Evolutionary conservation across 2,329 filamentous ascomycete genomes (phyloP), one percentile per base, ranked within the genome.

Genomic region (Diaporthe helianthi): DNA sequence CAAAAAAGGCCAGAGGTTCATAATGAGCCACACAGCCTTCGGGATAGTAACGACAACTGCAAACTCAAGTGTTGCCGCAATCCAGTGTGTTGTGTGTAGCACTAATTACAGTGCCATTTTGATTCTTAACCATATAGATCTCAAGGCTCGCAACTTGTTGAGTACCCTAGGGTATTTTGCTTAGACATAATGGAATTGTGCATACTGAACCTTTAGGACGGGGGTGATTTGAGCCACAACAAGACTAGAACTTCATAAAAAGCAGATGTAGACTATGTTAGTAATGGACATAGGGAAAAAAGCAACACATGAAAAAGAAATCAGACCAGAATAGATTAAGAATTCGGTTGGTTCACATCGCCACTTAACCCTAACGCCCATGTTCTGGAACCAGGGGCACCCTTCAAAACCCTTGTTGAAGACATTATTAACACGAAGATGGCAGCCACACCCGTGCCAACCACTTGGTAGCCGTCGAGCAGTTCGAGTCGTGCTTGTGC

Each of bases 391-490:
- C 44, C 29, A 33, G 29, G 58, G 58, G 58, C n/a, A 36, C 49
- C 44, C 29, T 36, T 12, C 44, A 63, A 22, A 13, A 36, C 44
- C 41, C 41, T 22, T 47, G 58, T 49, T 17, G 44, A 49, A 33
- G 12, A 46, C 44, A 63, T 49, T 13, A 47, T 49, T 63, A 47
- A 46, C 44, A 63, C 26, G 44, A 44, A 49, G 24, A 47, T n/a
- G 29, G 44, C 58, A 63, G 58, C 58, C 58, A 63, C 44, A 63
- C 44, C 58, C 58, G 41, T 36, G 44, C 6, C 58, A 33, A 36
- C 15, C 4, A 63, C 33, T 33, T 47, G 38, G 26, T 33, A 49
- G 58, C 44, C 47, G 29, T 63, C 15, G 55, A 36, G 58, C 29
- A 13, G 58, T 63, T 63, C n/a, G 55, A 49, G 58, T 49, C 41